Evolutionary conservation across 2,329 filamentous ascomycete genomes (phyloP).

Genomic region (Chaetomium strumarium): DNA sequence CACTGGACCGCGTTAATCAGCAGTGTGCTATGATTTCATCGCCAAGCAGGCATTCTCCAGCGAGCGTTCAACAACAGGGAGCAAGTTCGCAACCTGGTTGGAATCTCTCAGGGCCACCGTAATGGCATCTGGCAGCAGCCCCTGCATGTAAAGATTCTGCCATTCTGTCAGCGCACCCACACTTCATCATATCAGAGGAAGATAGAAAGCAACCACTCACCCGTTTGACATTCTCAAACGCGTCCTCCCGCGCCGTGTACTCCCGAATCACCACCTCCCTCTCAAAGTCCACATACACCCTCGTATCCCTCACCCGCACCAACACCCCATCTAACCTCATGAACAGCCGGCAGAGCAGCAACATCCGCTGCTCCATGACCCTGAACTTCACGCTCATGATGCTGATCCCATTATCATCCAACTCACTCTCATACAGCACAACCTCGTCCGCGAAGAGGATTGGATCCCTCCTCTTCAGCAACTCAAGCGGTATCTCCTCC

Average conservation of each 20-base stretch:
- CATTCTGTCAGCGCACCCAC: conserved; percentile 14
- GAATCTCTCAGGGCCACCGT: conserved; percentile 73
- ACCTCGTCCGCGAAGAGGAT: conserved; percentile 97
- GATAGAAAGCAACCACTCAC: conserved; percentile 39
- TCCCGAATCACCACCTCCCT: conserved; percentile 76
- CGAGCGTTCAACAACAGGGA: conserved; percentile 64
- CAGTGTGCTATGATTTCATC: neutral
- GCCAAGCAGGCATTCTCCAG: conserved; percentile 44
- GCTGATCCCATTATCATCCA: conserved; percentile 95
- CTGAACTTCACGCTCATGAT: conserved; percentile 85
- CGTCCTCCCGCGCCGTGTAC: conserved; percentile 81
- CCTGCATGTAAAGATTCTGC: conserved; percentile 45
- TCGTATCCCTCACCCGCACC: conserved; percentile 79
- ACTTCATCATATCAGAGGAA: neutral
- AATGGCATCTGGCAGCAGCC: conserved; percentile 61
- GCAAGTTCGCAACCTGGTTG: conserved; percentile 63
- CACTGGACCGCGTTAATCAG: neutral
- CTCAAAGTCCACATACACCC: conserved; percentile 85
- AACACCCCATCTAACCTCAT: conserved; percentile 90
- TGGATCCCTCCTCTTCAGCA: conserved; percentile 82
- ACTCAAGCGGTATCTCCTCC: conserved; percentile 66
- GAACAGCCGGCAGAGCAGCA: conserved; percentile 81
- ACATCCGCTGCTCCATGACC: conserved; percentile 83
- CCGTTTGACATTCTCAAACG: conserved; percentile 68
- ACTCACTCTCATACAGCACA: conserved; percentile 91